Evolutionary conservation across 768 basidiomycete genomes (phyloP).

Genomic region (Macrolepiota fuliginosa): DNA sequence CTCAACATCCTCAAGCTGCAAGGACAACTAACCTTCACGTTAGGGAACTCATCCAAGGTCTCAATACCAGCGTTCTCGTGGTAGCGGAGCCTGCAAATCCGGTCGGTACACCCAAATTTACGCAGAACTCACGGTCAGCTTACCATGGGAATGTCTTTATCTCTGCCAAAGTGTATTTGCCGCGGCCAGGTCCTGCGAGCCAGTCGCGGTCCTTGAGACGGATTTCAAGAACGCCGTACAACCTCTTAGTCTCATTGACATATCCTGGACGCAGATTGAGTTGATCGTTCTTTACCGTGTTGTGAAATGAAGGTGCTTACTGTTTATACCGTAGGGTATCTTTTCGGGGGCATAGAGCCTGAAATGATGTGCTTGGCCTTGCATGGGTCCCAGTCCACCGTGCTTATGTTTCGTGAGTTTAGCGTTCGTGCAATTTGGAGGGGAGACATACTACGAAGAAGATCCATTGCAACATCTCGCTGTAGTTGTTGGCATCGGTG

Average conservation of each 20-base stretch:
- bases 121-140: neutral
- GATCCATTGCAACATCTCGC: constrained; percentile 81
- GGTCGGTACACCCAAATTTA: neutral
- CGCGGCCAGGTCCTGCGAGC: constrained; percentile 72
- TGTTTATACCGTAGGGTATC: constrained; percentile 66
- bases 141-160: constrained; percentile 68
- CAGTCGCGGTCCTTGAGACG: constrained; percentile 74
- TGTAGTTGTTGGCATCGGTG: constrained; percentile 55
- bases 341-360: constrained; percentile 60
- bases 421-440: neutral
- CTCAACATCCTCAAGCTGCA: neutral
- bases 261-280: constrained; percentile 49
- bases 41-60: constrained; percentile 60
- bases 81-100: constrained; percentile 47
- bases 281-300: neutral
- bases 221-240: constrained; percentile 82
- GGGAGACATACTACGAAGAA: constrained; percentile 64
- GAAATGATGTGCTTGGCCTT: constrained; percentile 85
- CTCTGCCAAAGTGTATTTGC: constrained; percentile 71
- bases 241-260: constrained; percentile 74
- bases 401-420: constrained; percentile 40
- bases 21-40: constrained; percentile 43
- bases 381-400: constrained; percentile 86
- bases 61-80: constrained; percentile 50
- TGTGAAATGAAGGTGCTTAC: constrained; percentile 33